Percentiles rank a stretch among this genome's conserved stretches.
These are phyloP conservation scores for Gossypium australe DNA, from an alignment of 345 rosid species.

Conservation along the genomic window DNA sequence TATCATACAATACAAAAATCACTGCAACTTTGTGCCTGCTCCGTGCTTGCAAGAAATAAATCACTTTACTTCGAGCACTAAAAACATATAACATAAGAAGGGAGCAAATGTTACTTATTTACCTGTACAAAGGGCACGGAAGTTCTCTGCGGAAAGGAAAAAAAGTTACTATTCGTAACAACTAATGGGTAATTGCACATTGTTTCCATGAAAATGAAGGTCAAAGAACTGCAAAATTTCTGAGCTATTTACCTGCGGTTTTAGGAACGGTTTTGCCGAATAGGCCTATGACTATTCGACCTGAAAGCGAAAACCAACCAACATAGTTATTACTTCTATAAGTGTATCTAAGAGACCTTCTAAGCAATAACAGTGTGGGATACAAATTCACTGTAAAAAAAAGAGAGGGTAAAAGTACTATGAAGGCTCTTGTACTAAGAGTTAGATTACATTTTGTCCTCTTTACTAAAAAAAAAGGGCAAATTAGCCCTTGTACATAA, in stretches of 20 bases:
- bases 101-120: constrained; percentile 49
- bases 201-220: neutral
- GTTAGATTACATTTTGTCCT: too few relatives aligned
- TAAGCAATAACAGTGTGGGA: neutral
- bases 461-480: too few relatives aligned
- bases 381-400: too few relatives aligned
- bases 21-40: neutral
- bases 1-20: neutral
- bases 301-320: constrained; percentile 31
- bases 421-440: too few relatives aligned
- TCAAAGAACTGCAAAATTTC: neutral
- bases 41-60: neutral
- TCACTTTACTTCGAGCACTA: neutral
- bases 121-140: constrained; percentile 98
- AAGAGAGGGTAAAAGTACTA: too few relatives aligned
- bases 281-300: constrained; percentile 78
- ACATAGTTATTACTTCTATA: neutral
- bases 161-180: constrained; percentile 7
- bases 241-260: constrained; percentile 54
- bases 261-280: constrained; percentile 89
- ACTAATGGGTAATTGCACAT: neutral
- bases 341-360: neutral
- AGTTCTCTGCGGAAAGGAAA: constrained; percentile 67
- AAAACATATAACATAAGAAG: constrained; percentile 2
- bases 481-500: too few relatives aligned